Evolutionary conservation across 257 asterid species (phyloP), one percentile per base, ranked within the genome.

Genomic region (Solanum corneliomulleri): DNA sequence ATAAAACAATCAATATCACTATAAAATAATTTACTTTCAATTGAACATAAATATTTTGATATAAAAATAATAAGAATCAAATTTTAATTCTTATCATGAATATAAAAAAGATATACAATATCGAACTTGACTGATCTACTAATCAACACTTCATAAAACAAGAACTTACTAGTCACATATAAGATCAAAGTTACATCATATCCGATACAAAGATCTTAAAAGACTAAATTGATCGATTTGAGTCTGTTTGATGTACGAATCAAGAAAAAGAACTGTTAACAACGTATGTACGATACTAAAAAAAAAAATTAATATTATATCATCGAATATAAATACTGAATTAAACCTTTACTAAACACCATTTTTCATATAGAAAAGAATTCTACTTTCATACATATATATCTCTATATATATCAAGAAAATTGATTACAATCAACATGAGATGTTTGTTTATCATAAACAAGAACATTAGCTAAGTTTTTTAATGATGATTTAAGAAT

Each of bases 1-100:
- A 31, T 9, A 2, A 18, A 35, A 35, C 5, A 35, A 52, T 52
- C 1, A 52, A 52, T 52, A 16, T 6, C 4, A 16, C 4, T 6
- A 52, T 8, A 52, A 52, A 2, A 52, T 52, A 23, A 3, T 52
- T 52, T 62, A 0, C 0, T 62, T 62, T 62, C 7, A 62, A 23
- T 2, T 62, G 15, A 23, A 62, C 7, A 9, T 11, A 23, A 23
- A 1, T 8, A 62, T 23, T 23, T 62, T 6, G 1, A 49, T 5
- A 42, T 0, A 0, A 9, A 10, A 42, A 11, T 39, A 6, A 39
- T 0, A 42, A 41, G 2, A 7, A 76, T 12, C 1, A 1, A 76
- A 41, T 42, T 75, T 2, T 37, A 33, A 31, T 31, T 3, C 33
- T 31, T 31, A 11, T 20, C 8, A 4, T 31, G 4, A 8, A 0